Base-by-base conservation (phyloP, 805 yeast genomes). In the Zygosaccharomyces siamensis region DNA sequence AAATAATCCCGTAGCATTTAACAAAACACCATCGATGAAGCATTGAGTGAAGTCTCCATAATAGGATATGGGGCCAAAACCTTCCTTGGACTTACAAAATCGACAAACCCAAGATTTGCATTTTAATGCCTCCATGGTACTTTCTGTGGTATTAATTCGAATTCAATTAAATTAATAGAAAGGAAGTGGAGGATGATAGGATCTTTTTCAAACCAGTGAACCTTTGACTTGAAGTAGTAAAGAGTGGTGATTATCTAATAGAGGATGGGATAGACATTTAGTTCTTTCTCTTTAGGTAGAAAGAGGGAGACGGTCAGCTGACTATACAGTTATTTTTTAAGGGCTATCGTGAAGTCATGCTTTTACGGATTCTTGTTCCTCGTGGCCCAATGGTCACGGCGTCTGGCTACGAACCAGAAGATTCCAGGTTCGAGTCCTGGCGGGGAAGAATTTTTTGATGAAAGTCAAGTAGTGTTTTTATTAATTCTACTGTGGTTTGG, bases 381-480 rank as follows among this genome's bases (percentile, higher is more conserved):
- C 82, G 80, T 78, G 83, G 82, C 83, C 83, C 81, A 78, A 78
- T 78, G 83, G 83, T 78, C 80, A 78, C 78, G 83, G 82, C 82
- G 82, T 78, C 81, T 77, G 83, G 81, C 82, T 78, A 78, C 82
- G 82, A 69, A 70, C 72, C 73, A 67, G 72, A 65, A 70, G 73
- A 70, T 70, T 73, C 76, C 76, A 73, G 77, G 77, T 73, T 73
- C 76, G 74, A 73, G 73, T 73, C 77, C 77, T 73, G 77, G 74
- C 73, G 75, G 75, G 75, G 72, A 67, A 69, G 72, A 62, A 51
- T 53, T 53, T 54, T 50, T 61, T 59, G 24, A 4, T 23, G 6
- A 23, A 23, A 23, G 24, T 23, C 24, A 23, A 23, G 6, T 23
- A 23, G 52, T 48, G 16, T 35, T 39, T 28, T 35, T 33, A 18